phyloP scores from a whole-genome alignment of 345 rosid genomes.

The Noccaea bulbosa region DNA sequence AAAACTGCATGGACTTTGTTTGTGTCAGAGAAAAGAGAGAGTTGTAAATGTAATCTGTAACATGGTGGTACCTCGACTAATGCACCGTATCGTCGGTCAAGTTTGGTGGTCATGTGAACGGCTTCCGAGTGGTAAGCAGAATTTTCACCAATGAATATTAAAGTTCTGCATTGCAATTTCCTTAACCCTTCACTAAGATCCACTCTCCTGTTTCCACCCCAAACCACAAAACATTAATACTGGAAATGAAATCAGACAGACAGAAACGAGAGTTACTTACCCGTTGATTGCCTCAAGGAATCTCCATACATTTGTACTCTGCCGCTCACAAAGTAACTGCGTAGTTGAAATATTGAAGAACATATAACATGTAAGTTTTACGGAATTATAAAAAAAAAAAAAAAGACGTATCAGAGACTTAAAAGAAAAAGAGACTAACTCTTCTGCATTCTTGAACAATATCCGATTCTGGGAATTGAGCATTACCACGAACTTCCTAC shows the following conservation, averaged over 20 bases:
- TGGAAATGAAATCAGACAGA: conserved; percentile 4
- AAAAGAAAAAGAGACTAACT: conserved; percentile 52
- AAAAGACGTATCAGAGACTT: background rate
- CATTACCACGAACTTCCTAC: conserved; percentile 83
- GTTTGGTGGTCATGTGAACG: conserved; percentile 75
- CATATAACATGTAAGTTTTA: conserved; percentile 26
- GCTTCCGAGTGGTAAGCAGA: conserved; percentile 91
- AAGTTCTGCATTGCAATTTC: conserved; percentile 72
- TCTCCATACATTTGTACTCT: conserved; percentile 76
- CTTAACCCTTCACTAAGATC: conserved; percentile 82
- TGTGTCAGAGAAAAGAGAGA: background rate
- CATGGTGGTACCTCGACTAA: conserved; percentile 90
- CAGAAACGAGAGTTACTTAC: conserved; percentile 45
- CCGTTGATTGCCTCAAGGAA: conserved; percentile 87
- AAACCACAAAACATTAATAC: background rate
- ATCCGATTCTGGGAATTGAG: conserved; percentile 80
- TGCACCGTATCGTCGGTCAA: conserved; percentile 81
- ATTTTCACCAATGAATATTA: conserved; percentile 86
- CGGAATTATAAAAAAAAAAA: too few species aligned
- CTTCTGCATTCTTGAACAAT: conserved; percentile 79
- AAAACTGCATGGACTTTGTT: too few species aligned
- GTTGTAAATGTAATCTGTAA: too few species aligned
- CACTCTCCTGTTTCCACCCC: conserved; percentile 64
- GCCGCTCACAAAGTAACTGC: conserved; percentile 85
- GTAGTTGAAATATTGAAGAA: conserved; percentile 25